Evolutionary conservation across 768 basidiomycete genomes (phyloP), one percentile per base, ranked within the genome.

Genomic region (Agrocybe praecox): DNA sequence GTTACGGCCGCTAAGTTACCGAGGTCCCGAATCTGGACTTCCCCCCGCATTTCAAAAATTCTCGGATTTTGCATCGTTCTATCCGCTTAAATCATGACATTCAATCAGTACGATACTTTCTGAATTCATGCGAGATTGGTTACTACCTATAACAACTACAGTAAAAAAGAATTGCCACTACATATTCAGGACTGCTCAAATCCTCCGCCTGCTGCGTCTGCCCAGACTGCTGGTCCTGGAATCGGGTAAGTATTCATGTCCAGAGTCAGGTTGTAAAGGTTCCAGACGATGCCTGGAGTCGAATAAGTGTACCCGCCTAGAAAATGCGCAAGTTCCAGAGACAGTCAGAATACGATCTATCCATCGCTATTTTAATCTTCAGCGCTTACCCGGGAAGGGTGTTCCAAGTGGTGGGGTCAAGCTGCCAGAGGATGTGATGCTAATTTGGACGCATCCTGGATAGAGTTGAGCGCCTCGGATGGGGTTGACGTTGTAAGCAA

Each of bases 401-500:
- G 63, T 61, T 21, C 69, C 69, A 2, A 65, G 67, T 23, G 73
- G 72, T 14, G 70, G 71, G 18, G 53, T 49, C 24, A 60, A 49
- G 32, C 23, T 66, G 22, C 70, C 72, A 47, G 52, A 52, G 5
- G 71, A 71, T 18, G 75, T 75, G 34, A 82, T 72, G 50, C 62
- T 70, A 56, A 81, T 67, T 62, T 81, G 80, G 61, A 68, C 76
- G 69, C 81, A 82, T 51, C 74, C 77, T 69, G 78, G 77, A 67
- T 80, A 80, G 58, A 78, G 70, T 68, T 81, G 80, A 14, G 77
- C 78, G 19, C 79, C 80, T 24, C 80, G 74, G 22, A 72, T 60
- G n/a, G 65, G 56, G 55, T 72, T 70, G 24, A 61, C 47, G 19
- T 62, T 56, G 51, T 71, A 74, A 11, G 67, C 60, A 9, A 67